These are phyloP conservation scores for Penicillium brasilianum DNA, from an alignment of 2,329 filamentous ascomycete genomes.

Conservation along the genomic window DNA sequence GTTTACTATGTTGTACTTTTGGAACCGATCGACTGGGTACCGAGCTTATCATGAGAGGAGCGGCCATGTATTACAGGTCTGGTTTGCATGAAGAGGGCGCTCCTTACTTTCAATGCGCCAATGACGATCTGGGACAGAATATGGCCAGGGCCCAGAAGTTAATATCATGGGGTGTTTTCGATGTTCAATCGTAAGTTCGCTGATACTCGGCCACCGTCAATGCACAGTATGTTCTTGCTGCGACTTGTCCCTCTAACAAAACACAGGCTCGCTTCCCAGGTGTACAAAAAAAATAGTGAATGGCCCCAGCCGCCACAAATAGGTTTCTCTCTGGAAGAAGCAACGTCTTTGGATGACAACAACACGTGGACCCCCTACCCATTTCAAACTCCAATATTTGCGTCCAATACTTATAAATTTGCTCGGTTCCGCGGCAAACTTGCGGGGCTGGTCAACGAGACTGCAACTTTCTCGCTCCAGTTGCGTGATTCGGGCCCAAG, in stretches of 20 bases:
- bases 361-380: slow-evolving; percentile 26
- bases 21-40: slow-evolving; percentile 32
- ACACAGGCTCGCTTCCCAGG: slow-evolving; percentile 29
- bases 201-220: not conserved
- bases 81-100: slow-evolving; percentile 17
- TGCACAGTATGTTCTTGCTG: not conserved
- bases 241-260: not conserved
- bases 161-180: slow-evolving; percentile 31
- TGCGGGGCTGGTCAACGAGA: not conserved
- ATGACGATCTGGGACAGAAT: slow-evolving; percentile 6
- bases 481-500: not conserved
- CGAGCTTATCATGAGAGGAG: slow-evolving; percentile 30
- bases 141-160: slow-evolving; percentile 25
- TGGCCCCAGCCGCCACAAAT: slow-evolving; percentile 26
- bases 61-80: slow-evolving; percentile 18
- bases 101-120: slow-evolving; percentile 16
- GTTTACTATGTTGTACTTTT: slow-evolving; percentile 33
- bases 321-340: slow-evolving; percentile 24
- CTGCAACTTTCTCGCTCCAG: not conserved
- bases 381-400: slow-evolving; percentile 1
- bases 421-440: not conserved
- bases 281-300: slow-evolving; percentile 27
- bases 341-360: slow-evolving; percentile 22
- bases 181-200: slow-evolving; percentile 29
- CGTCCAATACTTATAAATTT: not conserved